These are phyloP conservation scores for Candida vaughaniae DNA, from an alignment of 805 yeast species.

Conservation along the genomic window DNA sequence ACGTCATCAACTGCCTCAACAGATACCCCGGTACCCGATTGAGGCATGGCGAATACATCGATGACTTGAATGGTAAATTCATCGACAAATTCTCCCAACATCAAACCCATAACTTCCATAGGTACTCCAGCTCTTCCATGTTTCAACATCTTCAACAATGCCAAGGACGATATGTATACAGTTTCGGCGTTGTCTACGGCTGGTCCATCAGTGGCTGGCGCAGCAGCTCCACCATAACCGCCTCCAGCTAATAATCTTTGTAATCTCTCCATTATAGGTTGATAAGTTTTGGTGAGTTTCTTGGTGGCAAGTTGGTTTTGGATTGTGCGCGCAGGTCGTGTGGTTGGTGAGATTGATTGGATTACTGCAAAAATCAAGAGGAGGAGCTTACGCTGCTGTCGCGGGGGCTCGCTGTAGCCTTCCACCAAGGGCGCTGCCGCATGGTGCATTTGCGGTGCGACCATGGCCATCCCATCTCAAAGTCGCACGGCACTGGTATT, in stretches of 20 bases:
- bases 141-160: slow-evolving; percentile 91
- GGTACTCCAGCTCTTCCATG: slow-evolving; percentile 92
- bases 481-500: too few species aligned
- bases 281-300: not conserved
- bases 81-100: slow-evolving; percentile 98
- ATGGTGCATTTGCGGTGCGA: too few species aligned
- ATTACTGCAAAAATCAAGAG: too few species aligned
- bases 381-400: too few species aligned
- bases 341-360: too few species aligned
- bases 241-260: slow-evolving; percentile 47
- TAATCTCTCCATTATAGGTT: slow-evolving; percentile 47
- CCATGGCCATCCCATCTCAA: too few species aligned
- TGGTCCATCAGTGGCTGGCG: slow-evolving; percentile 62
- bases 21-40: slow-evolving; percentile 95
- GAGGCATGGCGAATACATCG: slow-evolving; percentile 99
- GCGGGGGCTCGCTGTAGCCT: too few species aligned
- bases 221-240: slow-evolving; percentile 45
- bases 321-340: too few species aligned
- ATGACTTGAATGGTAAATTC: slow-evolving; percentile 96
- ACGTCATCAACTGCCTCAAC: slow-evolving; percentile 99
- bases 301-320: slow-evolving; percentile 19
- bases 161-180: slow-evolving; percentile 92
- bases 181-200: slow-evolving; percentile 95
- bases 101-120: slow-evolving; percentile 90
- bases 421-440: too few species aligned